phyloP scores from a whole-genome alignment of 345 rosid genomes.

The Odontarrhena argentea region DNA sequence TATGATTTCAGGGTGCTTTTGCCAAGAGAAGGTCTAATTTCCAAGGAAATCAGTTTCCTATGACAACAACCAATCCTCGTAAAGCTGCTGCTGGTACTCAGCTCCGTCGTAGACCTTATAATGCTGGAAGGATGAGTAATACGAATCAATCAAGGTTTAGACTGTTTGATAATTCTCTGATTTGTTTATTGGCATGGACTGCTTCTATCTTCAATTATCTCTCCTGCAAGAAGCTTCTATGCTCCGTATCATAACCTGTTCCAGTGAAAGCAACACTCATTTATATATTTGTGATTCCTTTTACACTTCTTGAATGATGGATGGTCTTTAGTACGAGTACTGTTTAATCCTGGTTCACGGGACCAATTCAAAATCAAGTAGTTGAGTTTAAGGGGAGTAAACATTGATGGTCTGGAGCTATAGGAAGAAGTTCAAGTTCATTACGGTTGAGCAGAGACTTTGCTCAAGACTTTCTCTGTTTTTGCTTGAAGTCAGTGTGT shows the following conservation, averaged over 20 bases:
- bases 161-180: constrained; percentile 21
- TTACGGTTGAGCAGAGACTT: constrained; percentile 7
- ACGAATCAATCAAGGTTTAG: constrained; percentile 66
- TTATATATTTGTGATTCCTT: not conserved
- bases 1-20: constrained; percentile 61
- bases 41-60: constrained; percentile 64
- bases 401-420: not conserved
- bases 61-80: constrained; percentile 54
- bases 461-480: constrained; percentile 1
- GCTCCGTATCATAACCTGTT: constrained; percentile 10
- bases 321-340: constrained; percentile 4
- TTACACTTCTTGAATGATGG: not conserved
- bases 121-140: constrained; percentile 45
- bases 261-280: constrained; percentile 3
- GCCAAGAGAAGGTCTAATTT: constrained; percentile 77
- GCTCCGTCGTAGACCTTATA: constrained; percentile 54
- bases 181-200: constrained; percentile 6
- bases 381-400: not conserved
- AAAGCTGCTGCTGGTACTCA: constrained; percentile 58
- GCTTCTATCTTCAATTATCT: not conserved
- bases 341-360: not conserved
- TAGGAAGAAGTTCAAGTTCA: constrained; percentile 14
- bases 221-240: constrained; percentile 4
- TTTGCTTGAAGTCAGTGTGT: constrained; percentile 18
- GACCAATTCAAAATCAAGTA: not conserved